Evolutionary conservation across 495 filamentous ascomycete genomes (phyloP).

Genomic region (Lophiotrema nucula): DNA sequence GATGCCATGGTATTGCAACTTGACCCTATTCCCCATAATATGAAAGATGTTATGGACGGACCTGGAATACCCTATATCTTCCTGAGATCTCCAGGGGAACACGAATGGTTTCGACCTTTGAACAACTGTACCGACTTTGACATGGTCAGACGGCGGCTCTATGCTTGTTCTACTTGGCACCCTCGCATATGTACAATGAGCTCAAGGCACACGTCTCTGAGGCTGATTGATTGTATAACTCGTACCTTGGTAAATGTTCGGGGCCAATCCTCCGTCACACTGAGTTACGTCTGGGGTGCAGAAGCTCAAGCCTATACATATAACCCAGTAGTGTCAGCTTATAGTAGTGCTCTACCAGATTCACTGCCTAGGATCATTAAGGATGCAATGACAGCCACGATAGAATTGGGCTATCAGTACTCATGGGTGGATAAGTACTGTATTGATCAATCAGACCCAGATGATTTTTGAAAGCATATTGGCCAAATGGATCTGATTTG

Average conservation of each 20-base stretch:
- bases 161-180: background rate
- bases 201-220: background rate
- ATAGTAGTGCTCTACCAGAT: background rate
- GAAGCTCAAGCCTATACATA: background rate
- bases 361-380: slow-evolving; percentile 12
- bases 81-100: background rate
- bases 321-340: background rate
- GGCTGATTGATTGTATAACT: background rate
- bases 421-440: slow-evolving; percentile 19
- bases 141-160: background rate
- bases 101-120: background rate
- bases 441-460: slow-evolving; percentile 4
- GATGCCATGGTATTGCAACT: background rate
- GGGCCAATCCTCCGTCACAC: background rate
- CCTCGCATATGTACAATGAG: background rate
- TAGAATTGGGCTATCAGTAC: slow-evolving; percentile 6
- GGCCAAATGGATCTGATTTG: slow-evolving; percentile 4
- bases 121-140: background rate
- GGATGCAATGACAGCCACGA: slow-evolving; percentile 15
- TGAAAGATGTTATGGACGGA: background rate
- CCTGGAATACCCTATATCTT: background rate
- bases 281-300: background rate
- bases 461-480: background rate
- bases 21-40: background rate
- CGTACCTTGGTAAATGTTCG: background rate